These are phyloP conservation scores for Lepidium aucheri DNA, from an alignment of 345 rosid species.

Conservation along the genomic window DNA sequence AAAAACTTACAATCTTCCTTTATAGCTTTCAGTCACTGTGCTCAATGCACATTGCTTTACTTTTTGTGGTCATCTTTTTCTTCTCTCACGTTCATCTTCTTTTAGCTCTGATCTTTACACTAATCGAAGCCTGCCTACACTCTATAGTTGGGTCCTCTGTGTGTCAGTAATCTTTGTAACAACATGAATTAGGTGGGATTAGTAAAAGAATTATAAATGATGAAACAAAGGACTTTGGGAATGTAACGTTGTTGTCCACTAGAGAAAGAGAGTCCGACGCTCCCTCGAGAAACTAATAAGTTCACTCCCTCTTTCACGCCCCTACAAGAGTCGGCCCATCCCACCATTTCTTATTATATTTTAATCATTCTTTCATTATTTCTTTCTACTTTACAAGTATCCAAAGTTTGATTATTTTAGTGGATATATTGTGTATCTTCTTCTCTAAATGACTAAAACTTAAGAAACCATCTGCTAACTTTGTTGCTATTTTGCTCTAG, in stretches of 20 bases:
- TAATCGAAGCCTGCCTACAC: not conserved
- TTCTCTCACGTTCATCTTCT: constrained; percentile 15
- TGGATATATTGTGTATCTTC: constrained; percentile 21
- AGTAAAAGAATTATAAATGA: constrained; percentile 16
- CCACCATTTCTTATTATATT: not conserved
- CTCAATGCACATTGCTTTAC: constrained; percentile 6
- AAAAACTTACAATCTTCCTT: constrained; percentile 18
- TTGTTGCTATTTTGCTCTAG: constrained; percentile 19
- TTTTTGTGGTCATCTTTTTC: constrained; percentile 9
- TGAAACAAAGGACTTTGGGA: constrained; percentile 20
- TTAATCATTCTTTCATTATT: constrained; percentile 6
- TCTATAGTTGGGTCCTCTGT: not conserved
- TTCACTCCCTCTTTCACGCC: too few species aligned
- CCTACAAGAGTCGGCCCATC: too few species aligned
- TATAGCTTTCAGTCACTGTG: constrained; percentile 21
- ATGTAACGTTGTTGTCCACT: constrained; percentile 21
- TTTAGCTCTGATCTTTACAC: not conserved
- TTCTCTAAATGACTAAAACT: constrained; percentile 4
- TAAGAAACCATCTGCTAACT: constrained; percentile 23
- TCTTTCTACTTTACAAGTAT: constrained; percentile 19
- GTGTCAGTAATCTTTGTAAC: not conserved
- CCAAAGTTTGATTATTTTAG: constrained; percentile 21
- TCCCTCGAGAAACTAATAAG: constrained; percentile 18
- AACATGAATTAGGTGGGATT: constrained; percentile 14
- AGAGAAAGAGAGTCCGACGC: constrained; percentile 15